Evolutionary conservation across 306 rosid genomes (phyloP).

Genomic region (Cucurbita moschata): DNA sequence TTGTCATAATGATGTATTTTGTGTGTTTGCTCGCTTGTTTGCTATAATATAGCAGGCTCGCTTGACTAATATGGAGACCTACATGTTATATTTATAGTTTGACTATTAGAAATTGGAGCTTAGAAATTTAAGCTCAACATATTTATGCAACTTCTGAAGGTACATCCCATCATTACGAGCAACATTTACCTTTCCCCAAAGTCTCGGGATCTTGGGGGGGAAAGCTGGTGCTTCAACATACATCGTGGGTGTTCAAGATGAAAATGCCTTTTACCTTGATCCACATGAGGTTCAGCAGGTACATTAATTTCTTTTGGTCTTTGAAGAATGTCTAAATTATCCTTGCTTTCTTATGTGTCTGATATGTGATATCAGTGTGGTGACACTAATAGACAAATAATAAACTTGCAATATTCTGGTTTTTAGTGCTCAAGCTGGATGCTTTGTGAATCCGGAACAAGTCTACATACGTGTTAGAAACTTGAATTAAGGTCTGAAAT

Average conservation of each 20-base stretch:
- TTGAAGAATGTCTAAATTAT: neutral
- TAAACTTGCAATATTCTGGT: neutral
- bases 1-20: neutral
- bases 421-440: neutral
- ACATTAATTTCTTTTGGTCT: slow-evolving; percentile 6
- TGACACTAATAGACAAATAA: neutral
- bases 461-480: too few species aligned
- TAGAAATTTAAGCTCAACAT: neutral
- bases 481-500: neutral
- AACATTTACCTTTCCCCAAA: slow-evolving; percentile 80
- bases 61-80: neutral
- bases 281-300: slow-evolving; percentile 90
- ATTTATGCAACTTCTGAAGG: slow-evolving; percentile 20
- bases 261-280: slow-evolving; percentile 86
- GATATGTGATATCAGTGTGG: neutral
- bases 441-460: neutral
- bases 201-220: slow-evolving; percentile 95
- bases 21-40: neutral
- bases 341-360: neutral
- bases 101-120: neutral
- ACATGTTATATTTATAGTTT: neutral
- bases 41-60: neutral
- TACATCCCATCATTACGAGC: slow-evolving; percentile 71
- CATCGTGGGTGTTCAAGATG: slow-evolving; percentile 78
- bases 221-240: slow-evolving; percentile 88